Evolutionary conservation across 805 yeast genomes (phyloP).

Genomic region (Cyberlindnera galapagoensis): DNA sequence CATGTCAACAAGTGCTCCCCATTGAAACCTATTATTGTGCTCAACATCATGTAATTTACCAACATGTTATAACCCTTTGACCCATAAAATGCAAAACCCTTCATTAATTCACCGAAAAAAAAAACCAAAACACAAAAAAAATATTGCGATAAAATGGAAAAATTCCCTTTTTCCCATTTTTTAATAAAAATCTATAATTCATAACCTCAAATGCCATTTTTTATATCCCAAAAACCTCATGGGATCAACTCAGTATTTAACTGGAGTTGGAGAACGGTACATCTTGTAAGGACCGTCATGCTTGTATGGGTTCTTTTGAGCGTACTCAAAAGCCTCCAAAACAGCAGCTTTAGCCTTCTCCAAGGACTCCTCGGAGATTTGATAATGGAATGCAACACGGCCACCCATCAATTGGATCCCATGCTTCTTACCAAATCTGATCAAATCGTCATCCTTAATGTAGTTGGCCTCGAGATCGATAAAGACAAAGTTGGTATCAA

Average conservation of each 20-base stretch:
- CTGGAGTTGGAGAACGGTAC: slow-evolving; percentile 35
- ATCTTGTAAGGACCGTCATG: slow-evolving; percentile 42
- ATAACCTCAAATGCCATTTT: slow-evolving; percentile 24
- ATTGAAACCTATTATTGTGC: too few species aligned
- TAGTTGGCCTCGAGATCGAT: slow-evolving; percentile 42
- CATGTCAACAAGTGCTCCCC: too few species aligned
- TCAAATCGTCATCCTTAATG: slow-evolving; percentile 51
- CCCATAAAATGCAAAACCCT: too few species aligned
- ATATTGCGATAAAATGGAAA: too few species aligned
- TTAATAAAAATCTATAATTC: too few species aligned
- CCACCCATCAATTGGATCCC: slow-evolving; percentile 63
- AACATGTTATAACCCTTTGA: too few species aligned
- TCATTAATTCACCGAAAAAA: too few species aligned
- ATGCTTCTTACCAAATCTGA: slow-evolving; percentile 48
- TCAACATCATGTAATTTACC: too few species aligned
- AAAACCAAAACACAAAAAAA: too few species aligned
- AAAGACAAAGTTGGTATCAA: slow-evolving; percentile 79
- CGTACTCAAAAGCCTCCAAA: slow-evolving; percentile 47
- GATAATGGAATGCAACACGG: slow-evolving; percentile 78
- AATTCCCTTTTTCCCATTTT: too few species aligned
- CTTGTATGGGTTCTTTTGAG: slow-evolving; percentile 46
- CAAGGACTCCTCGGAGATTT: slow-evolving; percentile 46
- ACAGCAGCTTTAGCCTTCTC: slow-evolving; percentile 53
- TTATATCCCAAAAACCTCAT: not conserved
- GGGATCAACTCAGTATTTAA: slow-evolving; percentile 19